Percentiles rank a stretch among this genome's conserved stretches.
Conservation (phyloP, 306 rosid species). For the Hylodesmum podocarpum region DNA sequence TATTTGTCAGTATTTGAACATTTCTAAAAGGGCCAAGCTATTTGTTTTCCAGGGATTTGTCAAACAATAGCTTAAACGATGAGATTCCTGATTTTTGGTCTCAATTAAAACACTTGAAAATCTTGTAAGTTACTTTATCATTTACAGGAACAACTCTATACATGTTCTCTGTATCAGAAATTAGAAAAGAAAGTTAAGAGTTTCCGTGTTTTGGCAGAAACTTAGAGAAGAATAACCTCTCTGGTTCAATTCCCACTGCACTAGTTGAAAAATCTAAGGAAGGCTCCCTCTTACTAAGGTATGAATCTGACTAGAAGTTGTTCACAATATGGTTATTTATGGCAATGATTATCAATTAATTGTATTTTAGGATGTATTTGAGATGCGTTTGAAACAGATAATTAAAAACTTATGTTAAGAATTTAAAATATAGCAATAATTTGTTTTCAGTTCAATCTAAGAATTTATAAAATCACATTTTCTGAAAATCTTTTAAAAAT, state of each 20-base stretch:
- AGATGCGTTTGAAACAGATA: too few relatives aligned
- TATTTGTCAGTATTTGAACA: not conserved
- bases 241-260: conserved; percentile 29
- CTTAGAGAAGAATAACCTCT: conserved; percentile 43
- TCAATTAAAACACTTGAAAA: conserved; percentile 12
- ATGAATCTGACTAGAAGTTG: not conserved
- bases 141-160: not conserved
- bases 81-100: conserved; percentile 30
- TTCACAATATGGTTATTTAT: not conserved
- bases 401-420: too few relatives aligned
- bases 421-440: too few relatives aligned
- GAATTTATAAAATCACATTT: too few relatives aligned
- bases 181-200: not conserved
- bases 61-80: conserved; percentile 46
- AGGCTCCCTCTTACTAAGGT: conserved; percentile 40
- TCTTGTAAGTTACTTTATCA: conserved; percentile 40
- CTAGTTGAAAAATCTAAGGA: conserved; percentile 27
- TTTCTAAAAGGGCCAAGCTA: not conserved
- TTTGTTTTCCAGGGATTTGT: conserved; percentile 50
- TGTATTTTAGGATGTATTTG: too few relatives aligned
- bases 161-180: not conserved
- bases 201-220: conserved; percentile 36
- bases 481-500: too few relatives aligned
- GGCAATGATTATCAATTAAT: not conserved
- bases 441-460: too few relatives aligned